Conservation (phyloP, 108 stramenopile species). For the Cyclostephanos invisitatus region DNA sequence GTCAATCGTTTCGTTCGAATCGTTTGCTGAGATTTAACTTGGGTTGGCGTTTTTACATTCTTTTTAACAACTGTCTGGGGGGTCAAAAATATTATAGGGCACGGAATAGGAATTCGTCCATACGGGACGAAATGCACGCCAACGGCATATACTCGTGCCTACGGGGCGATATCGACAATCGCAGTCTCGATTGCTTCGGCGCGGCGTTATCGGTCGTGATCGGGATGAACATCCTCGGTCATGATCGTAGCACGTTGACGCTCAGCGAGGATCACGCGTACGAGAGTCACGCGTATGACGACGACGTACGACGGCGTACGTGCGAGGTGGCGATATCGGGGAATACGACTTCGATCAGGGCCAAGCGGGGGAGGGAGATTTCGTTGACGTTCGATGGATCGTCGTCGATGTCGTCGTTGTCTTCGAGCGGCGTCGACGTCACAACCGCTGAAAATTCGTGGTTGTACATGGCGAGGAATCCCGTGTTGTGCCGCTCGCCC, state of each 20-base stretch:
- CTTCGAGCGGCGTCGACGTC: slow-evolving; percentile 32
- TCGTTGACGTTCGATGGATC: slow-evolving; percentile 41
- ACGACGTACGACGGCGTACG: slow-evolving; percentile 27
- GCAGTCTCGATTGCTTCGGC: slow-evolving; percentile 68
- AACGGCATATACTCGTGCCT: slow-evolving; percentile 61
- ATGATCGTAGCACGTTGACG: slow-evolving; percentile 33
- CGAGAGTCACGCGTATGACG: slow-evolving; percentile 42
- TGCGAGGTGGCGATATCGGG: slow-evolving; percentile 75
- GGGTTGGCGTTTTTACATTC: too few species aligned
- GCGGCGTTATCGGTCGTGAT: slow-evolving; percentile 51
- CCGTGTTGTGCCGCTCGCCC: slow-evolving; percentile 51
- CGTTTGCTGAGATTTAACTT: too few species aligned
- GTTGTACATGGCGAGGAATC: slow-evolving; percentile 65
- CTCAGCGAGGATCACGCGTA: slow-evolving; percentile 74
- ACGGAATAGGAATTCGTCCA: slow-evolving; percentile 34
- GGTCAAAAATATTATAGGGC: slow-evolving; percentile 12
- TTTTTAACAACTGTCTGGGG: too few species aligned
- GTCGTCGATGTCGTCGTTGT: too few species aligned
- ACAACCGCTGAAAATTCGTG: slow-evolving; percentile 65
- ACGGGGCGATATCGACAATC: slow-evolving; percentile 56
- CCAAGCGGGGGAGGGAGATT: slow-evolving; percentile 58
- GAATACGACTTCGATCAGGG: slow-evolving; percentile 47
- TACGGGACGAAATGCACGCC: slow-evolving; percentile 65
- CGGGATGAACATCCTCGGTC: slow-evolving; percentile 48
- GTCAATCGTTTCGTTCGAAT: too few species aligned